Conservation (phyloP, 2,329 filamentous ascomycete genomes). For the Verticillium tricorpus region DNA sequence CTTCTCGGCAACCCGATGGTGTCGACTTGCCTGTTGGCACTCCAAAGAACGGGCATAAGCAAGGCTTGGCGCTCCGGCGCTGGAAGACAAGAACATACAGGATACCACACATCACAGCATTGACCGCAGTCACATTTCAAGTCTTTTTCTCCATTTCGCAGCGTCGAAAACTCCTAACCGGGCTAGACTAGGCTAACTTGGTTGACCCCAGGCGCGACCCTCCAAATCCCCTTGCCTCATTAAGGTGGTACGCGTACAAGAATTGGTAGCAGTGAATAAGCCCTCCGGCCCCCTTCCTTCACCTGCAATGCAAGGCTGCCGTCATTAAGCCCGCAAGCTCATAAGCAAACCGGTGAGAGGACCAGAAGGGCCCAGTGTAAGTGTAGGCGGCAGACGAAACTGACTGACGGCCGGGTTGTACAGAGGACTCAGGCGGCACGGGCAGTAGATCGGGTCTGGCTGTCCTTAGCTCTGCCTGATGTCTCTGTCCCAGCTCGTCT, state of each 20-base stretch:
- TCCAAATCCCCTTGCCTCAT: constrained; percentile 6
- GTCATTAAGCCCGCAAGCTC: constrained; percentile 8
- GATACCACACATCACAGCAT: neutral
- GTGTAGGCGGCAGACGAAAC: neutral
- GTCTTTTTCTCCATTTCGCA: neutral
- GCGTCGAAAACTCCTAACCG: neutral
- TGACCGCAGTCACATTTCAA: neutral
- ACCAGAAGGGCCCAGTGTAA: neutral
- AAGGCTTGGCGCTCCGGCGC: too few relatives aligned
- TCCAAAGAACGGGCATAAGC: too few relatives aligned
- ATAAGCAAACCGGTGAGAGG: neutral
- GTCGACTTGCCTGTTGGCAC: too few relatives aligned
- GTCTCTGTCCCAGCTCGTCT: neutral
- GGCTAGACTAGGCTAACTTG: neutral
- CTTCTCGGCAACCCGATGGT: too few relatives aligned
- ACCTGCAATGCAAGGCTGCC: neutral
- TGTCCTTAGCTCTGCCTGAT: neutral
- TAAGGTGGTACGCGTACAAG: constrained; percentile 15
- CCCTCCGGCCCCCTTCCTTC: constrained; percentile 6
- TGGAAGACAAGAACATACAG: neutral
- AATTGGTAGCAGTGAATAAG: constrained; percentile 14
- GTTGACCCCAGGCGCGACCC: neutral
- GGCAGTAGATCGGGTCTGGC: neutral
- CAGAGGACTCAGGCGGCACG: neutral
- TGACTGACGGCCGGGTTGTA: neutral